Percentiles rank a stretch among this genome's conserved stretches.
Conservation (phyloP, 2,329 filamentous ascomycete species). For the Sclerotinia borealis region DNA sequence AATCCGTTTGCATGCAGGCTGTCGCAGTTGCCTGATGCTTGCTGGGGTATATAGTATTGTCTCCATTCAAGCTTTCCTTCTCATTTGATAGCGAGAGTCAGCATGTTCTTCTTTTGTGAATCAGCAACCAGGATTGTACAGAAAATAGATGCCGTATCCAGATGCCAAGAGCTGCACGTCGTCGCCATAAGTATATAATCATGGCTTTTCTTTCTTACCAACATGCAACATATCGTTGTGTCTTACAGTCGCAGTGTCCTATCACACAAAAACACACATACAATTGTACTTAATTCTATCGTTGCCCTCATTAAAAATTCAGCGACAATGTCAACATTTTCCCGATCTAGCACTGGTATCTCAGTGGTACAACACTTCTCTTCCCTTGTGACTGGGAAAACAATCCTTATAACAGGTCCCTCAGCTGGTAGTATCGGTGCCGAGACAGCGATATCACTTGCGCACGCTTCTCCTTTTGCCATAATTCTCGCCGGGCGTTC, state of each 20-base stretch:
- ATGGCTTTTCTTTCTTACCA: background rate
- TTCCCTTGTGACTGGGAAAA: background rate
- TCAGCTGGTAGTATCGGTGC: constrained; percentile 18
- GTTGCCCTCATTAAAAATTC: background rate
- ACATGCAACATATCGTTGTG: background rate
- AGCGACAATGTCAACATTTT: background rate
- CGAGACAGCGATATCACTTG: constrained; percentile 21
- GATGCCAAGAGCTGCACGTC: background rate
- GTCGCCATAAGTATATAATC: background rate
- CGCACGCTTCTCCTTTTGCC: constrained; percentile 18
- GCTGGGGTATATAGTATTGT: background rate
- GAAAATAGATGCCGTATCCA: background rate
- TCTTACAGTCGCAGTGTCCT: background rate
- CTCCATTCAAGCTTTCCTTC: background rate
- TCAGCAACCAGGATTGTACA: background rate
- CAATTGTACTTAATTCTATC: background rate
- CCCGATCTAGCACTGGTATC: background rate
- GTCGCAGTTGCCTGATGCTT: background rate
- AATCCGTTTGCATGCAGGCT: background rate
- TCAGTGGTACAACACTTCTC: background rate
- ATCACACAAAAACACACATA: background rate
- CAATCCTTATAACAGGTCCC: constrained; percentile 20
- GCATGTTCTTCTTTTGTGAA: background rate
- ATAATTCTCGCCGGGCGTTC: constrained; percentile 21
- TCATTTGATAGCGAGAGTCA: background rate